A percentile compares a stretch with the other conserved stretches of the same genome.
Evolutionary conservation across 495 filamentous ascomycete species (phyloP).

Genomic region (Aspergillus sclerotiicarbonarius): DNA sequence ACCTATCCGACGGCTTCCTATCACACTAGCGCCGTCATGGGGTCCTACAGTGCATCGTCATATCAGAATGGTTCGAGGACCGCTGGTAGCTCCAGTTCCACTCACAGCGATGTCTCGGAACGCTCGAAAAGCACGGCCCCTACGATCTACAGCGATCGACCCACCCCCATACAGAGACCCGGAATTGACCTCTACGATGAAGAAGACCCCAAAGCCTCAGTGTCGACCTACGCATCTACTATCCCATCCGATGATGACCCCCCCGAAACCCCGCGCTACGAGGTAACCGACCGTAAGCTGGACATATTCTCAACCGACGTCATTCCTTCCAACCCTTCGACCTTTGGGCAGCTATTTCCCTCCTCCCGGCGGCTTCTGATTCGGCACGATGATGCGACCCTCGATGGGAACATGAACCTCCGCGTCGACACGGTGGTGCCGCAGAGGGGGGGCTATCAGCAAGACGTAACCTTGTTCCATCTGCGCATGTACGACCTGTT

Average conservation of each 20-base stretch:
- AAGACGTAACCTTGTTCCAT: constrained; percentile 85
- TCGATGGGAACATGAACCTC: constrained; percentile 97
- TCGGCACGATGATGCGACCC: constrained; percentile 85
- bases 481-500: constrained; percentile 92
- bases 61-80: constrained; percentile 27
- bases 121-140: constrained; percentile 66
- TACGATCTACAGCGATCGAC: constrained; percentile 61
- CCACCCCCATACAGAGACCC: constrained; percentile 43
- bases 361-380: constrained; percentile 77
- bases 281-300: constrained; percentile 60
- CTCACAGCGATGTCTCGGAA: constrained; percentile 61
- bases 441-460: constrained; percentile 50
- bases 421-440: constrained; percentile 77
- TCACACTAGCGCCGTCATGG: constrained; percentile 29
- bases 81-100: constrained; percentile 55
- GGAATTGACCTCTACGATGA: constrained; percentile 36
- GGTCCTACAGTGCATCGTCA: constrained; percentile 33
- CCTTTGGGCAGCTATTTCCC: constrained; percentile 86
- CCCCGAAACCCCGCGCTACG: constrained; percentile 54
- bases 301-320: constrained; percentile 61
- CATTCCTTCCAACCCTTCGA: constrained; percentile 71
- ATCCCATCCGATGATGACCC: constrained; percentile 61
- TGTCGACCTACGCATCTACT: constrained; percentile 79
- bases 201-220: constrained; percentile 60
- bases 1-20: background rate